phyloP scores from a whole-genome alignment of 345 rosid species.

The Atalantia buxifolia region DNA sequence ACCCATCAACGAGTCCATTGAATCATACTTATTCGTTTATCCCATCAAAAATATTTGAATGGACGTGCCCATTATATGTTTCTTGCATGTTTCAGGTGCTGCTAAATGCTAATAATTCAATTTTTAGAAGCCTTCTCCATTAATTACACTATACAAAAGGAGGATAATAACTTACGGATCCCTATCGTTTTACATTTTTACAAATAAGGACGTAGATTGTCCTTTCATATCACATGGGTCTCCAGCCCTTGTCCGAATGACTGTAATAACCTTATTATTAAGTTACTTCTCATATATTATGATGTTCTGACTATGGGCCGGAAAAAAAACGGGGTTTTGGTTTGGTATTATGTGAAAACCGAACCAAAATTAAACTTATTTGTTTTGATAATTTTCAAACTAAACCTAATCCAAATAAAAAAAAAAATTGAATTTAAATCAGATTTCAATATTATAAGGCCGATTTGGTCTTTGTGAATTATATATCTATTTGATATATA shows the following conservation, averaged over 20 bases:
- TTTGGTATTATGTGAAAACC: too few relatives aligned
- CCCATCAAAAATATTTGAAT: neutral
- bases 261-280: neutral
- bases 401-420: too few relatives aligned
- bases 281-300: too few relatives aligned
- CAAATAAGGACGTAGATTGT: neutral
- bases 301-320: too few relatives aligned
- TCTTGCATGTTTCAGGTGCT: neutral
- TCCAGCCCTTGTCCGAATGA: neutral
- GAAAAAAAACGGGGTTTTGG: too few relatives aligned
- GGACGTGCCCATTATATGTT: neutral
- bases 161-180: neutral
- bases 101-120: neutral
- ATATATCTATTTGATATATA: too few relatives aligned
- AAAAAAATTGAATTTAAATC: too few relatives aligned
- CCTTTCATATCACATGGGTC: neutral
- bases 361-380: too few relatives aligned
- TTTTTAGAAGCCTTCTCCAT: neutral
- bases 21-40: neutral
- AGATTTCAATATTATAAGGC: too few relatives aligned
- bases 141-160: neutral
- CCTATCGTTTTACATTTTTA: neutral
- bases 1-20: conserved; percentile 2
- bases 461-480: too few relatives aligned
- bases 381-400: too few relatives aligned